Conservation (phyloP, 352 stramenopile species). For the Phytopythium chamaehyphon region DNA sequence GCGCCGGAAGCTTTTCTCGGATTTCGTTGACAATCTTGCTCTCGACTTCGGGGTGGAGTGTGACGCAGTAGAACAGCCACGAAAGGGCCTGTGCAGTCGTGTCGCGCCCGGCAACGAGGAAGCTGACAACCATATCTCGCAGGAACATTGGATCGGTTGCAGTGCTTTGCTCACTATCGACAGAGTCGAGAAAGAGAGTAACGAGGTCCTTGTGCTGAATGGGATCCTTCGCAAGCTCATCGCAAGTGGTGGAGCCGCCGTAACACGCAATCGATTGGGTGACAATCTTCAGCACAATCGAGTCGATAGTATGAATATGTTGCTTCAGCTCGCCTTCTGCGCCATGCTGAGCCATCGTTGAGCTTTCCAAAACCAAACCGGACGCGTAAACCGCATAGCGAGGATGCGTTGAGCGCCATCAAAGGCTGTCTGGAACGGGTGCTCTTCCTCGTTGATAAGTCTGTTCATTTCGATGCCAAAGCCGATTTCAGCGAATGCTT, state of each 20-base stretch:
- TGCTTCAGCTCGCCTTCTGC: conserved; percentile 23
- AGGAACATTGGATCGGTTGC: conserved; percentile 38
- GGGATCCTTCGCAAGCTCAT: neutral
- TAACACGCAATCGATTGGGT: conserved; percentile 23
- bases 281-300: conserved; percentile 35
- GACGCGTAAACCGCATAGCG: conserved; percentile 28
- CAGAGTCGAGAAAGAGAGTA: conserved; percentile 28
- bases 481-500: conserved; percentile 64
- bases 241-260: too few species aligned
- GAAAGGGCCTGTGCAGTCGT: conserved; percentile 66
- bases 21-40: conserved; percentile 44
- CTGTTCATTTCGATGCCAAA: conserved; percentile 52
- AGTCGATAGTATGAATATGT: conserved; percentile 32
- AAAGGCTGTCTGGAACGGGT: conserved; percentile 51
- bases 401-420: conserved; percentile 33
- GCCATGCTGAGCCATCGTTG: conserved; percentile 30
- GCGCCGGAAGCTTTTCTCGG: conserved; percentile 19
- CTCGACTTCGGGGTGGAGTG: conserved; percentile 44
- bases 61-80: conserved; percentile 69
- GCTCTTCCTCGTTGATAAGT: conserved; percentile 26
- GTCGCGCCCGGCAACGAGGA: conserved; percentile 77
- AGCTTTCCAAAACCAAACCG: conserved; percentile 41
- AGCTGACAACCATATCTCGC: conserved; percentile 78
- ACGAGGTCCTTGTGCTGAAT: conserved; percentile 15
- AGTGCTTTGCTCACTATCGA: conserved; percentile 22